Base-by-base conservation (phyloP, 345 rosid species). In the Brassica nigra region DNA sequence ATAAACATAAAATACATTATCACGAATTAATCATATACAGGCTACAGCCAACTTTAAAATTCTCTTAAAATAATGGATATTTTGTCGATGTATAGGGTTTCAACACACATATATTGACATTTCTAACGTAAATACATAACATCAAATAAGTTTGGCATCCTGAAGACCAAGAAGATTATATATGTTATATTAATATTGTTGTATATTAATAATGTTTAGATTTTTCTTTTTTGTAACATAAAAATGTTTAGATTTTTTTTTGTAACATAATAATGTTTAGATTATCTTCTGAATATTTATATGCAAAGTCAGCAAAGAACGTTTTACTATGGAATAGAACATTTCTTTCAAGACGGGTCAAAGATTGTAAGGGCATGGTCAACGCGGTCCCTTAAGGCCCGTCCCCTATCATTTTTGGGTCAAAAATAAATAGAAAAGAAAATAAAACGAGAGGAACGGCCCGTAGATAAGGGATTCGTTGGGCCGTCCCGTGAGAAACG, bases 21-120 rank as follows among this genome's bases (percentile, higher is more conserved):
- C 78, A 66, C 66, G 57, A 36, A 27, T 61, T 29, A 61, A 20
- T 36, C 39, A 62, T 29, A 15, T 62, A 47, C 55, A n/a, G 8
- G 7, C 11, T 62, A 47, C 55, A n/a, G 8, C 11, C 11, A 30
- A 3, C 71, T 33, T 28, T 66, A 66, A 55, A n/a, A 12, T 36
- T 36, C 11, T 8, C 2, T 6, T 5, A 62, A 12, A 4, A 12
- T 12, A 30, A 18, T 37, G 54, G 16, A 66, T 37, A 36, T 34
- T 3, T n/a, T 66, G 47, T 37, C 30, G 15, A 18, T 66, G 30
- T 4, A 37, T 49, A n/a, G 15, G 15, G 37, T 18, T 58, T 58
- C 27, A 36, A 58, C 5, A 23, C 36, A 72, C 3, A 37, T 20
- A 47, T 47, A 47, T 47, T 47, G 33, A 65, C 8, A 34, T 34